Base-by-base conservation (phyloP, 306 rosid genomes). In the Chamaecrista fasciculata region DNA sequence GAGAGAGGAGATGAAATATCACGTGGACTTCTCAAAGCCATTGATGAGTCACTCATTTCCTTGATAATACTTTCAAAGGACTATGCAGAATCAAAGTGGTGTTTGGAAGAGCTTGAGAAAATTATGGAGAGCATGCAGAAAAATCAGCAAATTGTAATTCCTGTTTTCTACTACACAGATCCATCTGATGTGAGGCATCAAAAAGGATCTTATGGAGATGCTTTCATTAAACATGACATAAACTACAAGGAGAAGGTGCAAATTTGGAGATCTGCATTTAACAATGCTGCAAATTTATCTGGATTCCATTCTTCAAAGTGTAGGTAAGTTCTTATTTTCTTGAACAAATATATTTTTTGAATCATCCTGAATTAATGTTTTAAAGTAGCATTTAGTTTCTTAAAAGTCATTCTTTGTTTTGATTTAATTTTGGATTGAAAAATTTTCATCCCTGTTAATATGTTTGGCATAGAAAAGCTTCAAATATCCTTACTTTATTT, bases 91-190 rank as follows among this genome's bases (percentile, higher is more conserved):
- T 43, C 56, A 28, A 25, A 18, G 16, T 64, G 69, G 55, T 64
- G 42, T 37, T 16, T 64, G 48, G n/a, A 64, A 64, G 69, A 64
- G 9, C 56, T 64, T n/a, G n/a, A 1, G 9, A 26, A 64, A 28
- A 44, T 64, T 5, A 25, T 64, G 9, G 39, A 64, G 29, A 43
- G 56, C n/a, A 43, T 14, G 26, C 10, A 64, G 2, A 26, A 8
- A 16, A 5, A 14, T 0, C 4, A 25, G 4, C 68, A 62, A 3
- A 62, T 40, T 23, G 37, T 64, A 0, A 26, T 64, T 26, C 69
- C 69, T 1, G 14, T 64, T 25, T 64, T 64, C 21, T 64, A 64
- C 15, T 0, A 64, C 0, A 11, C 10, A 25, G n/a, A 29, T n/a
- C 69, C 69, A 9, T 25, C 55, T 25, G 4, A 44, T 43, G 55